phyloP scores from a whole-genome alignment of 2,329 filamentous ascomycete species.

The Colletotrichum theobromicola region DNA sequence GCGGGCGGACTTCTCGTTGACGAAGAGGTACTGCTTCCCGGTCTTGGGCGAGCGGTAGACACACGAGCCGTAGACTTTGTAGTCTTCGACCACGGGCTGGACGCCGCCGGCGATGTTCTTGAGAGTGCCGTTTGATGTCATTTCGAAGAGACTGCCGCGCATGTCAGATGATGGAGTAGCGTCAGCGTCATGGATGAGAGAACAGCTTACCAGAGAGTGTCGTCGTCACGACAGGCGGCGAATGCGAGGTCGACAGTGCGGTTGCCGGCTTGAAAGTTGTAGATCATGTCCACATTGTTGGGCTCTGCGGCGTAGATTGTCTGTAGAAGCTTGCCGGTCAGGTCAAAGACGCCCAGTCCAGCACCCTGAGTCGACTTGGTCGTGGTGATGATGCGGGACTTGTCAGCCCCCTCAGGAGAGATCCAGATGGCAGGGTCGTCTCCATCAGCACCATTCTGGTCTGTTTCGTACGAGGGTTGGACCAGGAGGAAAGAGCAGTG shows the following conservation, averaged over 20 bases:
- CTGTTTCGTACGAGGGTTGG: constrained; percentile 45
- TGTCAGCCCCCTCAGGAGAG: constrained; percentile 40
- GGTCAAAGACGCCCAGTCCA: constrained; percentile 54
- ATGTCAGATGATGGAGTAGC: not conserved
- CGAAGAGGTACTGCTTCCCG: constrained; percentile 57
- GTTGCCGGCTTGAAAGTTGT: constrained; percentile 48
- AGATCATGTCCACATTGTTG: constrained; percentile 61
- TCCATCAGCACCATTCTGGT: constrained; percentile 47
- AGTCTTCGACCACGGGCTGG: constrained; percentile 50
- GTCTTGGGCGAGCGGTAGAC: constrained; percentile 52
- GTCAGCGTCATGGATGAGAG: accelerated
- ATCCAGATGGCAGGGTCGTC: constrained; percentile 57
- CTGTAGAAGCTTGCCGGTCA: constrained; percentile 52
- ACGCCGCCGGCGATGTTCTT: constrained; percentile 46
- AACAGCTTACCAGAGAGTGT: constrained; percentile 54
- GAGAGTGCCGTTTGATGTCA: constrained; percentile 50
- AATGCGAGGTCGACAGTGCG: constrained; percentile 52
- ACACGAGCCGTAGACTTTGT: constrained; percentile 57
- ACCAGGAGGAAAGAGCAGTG: constrained; percentile 50
- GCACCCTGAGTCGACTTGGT: constrained; percentile 55
- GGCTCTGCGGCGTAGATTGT: constrained; percentile 49
- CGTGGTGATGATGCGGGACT: constrained; percentile 57
- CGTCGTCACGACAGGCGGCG: constrained; percentile 54
- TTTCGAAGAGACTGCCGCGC: constrained; percentile 49
- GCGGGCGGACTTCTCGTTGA: constrained; percentile 58